Base-by-base conservation (phyloP, 73 alveolate genomes). In the Paramecium sonneborni region DNA sequence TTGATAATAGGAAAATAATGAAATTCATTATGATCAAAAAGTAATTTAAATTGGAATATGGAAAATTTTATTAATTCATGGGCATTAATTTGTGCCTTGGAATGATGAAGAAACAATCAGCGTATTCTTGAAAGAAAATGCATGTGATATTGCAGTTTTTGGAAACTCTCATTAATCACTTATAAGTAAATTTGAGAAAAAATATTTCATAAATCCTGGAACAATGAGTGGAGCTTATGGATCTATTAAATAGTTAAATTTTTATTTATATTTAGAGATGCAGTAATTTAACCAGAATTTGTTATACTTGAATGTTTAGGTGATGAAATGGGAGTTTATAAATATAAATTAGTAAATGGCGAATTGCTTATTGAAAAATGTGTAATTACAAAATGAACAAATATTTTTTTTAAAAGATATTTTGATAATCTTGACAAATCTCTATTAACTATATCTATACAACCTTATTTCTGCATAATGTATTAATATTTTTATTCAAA, bases 71-170 rank as follows among this genome's bases (percentile, higher is more conserved):
- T 43, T 97, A 91, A 95, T 97, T 46, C 99, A 97, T 79, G 99
- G 99, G 3, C 99, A 97, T 85, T 52, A 97, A 92, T 94, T 97
- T 9, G 99, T 97, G 0, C 99, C 99, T 15, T 98, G 99, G 99
- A 99, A 98, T 4, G 99, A 98, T 93, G 93, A 96, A 58, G 98
- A 97, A 85, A 97, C 99, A 24, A 85, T 97, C 57, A 95, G 96
- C 82, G 96, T 97, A 14, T 93, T 93, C 46, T 76, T 95, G 85
- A 97, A 97, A 85, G 95, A 98, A 93, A 86, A 96, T 89, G 98
- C 95, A 82, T 95, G 97, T 57, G 99, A 98, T 95, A 94, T 98
- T 70, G 85, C 97, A 38, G 88, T 97, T 14, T 95, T 97, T 72
- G 99, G 99, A 48, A 97, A 97, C 85, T 96, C 99, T 21, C 99